phyloP scores from a whole-genome alignment of 2,329 filamentous ascomycete species.

The Diaporthe helianthi region DNA sequence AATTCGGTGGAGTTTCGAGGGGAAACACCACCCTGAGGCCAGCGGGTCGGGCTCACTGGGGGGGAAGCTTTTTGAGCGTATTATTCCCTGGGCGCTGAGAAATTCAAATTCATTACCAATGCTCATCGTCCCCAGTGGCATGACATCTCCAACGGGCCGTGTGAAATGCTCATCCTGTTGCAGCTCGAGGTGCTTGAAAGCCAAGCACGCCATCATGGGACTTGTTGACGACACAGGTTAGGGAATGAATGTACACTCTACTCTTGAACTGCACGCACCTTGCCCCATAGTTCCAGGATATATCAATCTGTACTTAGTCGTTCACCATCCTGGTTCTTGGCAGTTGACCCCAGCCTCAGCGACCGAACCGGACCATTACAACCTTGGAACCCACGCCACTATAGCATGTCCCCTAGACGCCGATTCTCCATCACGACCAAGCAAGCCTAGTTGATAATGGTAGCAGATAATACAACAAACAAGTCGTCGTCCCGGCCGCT shows the following conservation, averaged over 20 bases:
- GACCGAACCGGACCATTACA: no score
- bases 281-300: not conserved
- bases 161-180: slow-evolving; percentile 28
- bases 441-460: not conserved
- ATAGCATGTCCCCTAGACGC: not conserved
- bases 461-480: not conserved
- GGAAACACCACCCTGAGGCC: not conserved
- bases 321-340: not conserved
- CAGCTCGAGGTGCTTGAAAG: slow-evolving; percentile 33
- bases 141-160: slow-evolving; percentile 9
- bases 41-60: slow-evolving; percentile 12
- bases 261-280: not conserved
- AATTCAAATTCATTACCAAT: slow-evolving; percentile 24
- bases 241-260: not conserved
- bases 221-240: slow-evolving; percentile 32
- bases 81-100: slow-evolving; percentile 16
- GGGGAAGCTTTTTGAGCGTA: slow-evolving; percentile 6
- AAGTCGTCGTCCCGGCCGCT: slow-evolving; percentile 1
- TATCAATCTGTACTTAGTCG: not conserved
- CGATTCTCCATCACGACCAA: not conserved
- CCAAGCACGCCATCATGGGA: slow-evolving; percentile 33
- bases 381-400: no score
- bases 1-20: slow-evolving; percentile 8
- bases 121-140: slow-evolving; percentile 20
- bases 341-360: not conserved